A percentile compares a stretch with the other conserved stretches of the same genome.
phyloP scores from a whole-genome alignment of 129 eudicot species.

The Flaveria linearis region DNA sequence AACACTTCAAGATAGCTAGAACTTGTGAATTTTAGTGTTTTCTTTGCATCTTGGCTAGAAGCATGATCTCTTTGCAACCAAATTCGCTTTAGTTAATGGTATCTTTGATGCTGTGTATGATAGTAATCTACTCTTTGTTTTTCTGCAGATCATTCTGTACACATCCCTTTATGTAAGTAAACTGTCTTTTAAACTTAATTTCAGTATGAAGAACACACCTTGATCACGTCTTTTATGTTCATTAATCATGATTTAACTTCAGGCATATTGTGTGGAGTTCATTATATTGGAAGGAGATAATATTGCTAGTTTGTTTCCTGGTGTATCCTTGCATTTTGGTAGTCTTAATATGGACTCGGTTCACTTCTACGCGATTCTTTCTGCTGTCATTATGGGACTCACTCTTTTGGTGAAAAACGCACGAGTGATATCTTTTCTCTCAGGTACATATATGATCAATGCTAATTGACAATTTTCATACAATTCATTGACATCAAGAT shows the following conservation, averaged over 20 bases:
- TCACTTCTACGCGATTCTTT: slow-evolving; percentile 59
- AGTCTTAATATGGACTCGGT: slow-evolving; percentile 54
- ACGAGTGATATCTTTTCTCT: slow-evolving; percentile 62
- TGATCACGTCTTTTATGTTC: background rate
- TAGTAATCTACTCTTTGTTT: slow-evolving; percentile 21
- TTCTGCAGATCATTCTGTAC: slow-evolving; percentile 79
- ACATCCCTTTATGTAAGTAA: slow-evolving; percentile 84
- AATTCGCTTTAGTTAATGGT: background rate
- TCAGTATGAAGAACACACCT: slow-evolving; percentile 13
- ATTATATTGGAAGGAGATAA: slow-evolving; percentile 86
- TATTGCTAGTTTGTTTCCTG: slow-evolving; percentile 69
- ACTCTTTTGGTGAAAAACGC: slow-evolving; percentile 72
- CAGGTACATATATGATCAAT: slow-evolving; percentile 44
- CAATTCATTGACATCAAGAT: background rate
- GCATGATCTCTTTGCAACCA: background rate
- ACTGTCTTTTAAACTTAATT: background rate
- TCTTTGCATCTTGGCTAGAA: too few relatives aligned
- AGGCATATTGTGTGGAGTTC: slow-evolving; percentile 90
- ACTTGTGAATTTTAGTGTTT: too few relatives aligned
- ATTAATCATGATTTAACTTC: slow-evolving; percentile 18
- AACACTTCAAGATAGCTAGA: too few relatives aligned
- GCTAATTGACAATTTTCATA: background rate
- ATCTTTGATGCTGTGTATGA: background rate
- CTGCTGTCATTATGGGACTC: slow-evolving; percentile 59
- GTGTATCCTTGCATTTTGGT: slow-evolving; percentile 44